These are phyloP conservation scores for Colletotrichum shisoi DNA, from an alignment of 2,329 filamentous ascomycete species.

Conservation along the genomic window DNA sequence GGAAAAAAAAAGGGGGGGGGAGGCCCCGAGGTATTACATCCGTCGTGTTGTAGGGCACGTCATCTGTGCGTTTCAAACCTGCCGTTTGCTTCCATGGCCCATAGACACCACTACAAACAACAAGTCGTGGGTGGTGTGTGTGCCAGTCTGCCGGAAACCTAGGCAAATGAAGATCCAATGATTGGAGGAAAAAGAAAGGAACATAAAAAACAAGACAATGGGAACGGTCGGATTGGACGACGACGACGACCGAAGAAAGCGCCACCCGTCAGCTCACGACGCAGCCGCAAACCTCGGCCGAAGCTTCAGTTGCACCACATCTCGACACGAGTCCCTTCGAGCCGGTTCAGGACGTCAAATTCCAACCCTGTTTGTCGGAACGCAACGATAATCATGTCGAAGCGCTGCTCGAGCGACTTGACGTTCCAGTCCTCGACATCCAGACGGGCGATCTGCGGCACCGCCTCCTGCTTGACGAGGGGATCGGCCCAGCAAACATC, in stretches of 20 bases:
- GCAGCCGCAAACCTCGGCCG: constrained; percentile 25
- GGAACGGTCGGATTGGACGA: neutral
- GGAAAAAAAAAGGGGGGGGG: constrained; percentile 2
- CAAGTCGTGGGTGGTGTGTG: neutral
- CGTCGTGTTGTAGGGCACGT: neutral
- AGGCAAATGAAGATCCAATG: neutral
- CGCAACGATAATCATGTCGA: constrained; percentile 56
- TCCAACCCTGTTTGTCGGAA: constrained; percentile 55
- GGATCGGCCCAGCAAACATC: constrained; percentile 57
- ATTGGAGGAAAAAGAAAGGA: constrained; percentile 12
- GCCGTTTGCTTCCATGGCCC: constrained; percentile 19
- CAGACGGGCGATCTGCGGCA: constrained; percentile 53
- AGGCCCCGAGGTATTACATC: constrained; percentile 25
- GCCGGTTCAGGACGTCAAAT: constrained; percentile 49
- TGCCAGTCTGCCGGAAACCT: constrained; percentile 3
- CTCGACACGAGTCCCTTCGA: constrained; percentile 50
- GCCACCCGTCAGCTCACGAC: constrained; percentile 13
- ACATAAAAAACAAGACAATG: neutral
- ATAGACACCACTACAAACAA: constrained; percentile 23
- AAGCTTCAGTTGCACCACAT: constrained; percentile 49
- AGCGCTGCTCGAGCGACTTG: constrained; percentile 48
- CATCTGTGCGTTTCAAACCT: constrained; percentile 9
- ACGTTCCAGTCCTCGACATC: constrained; percentile 51
- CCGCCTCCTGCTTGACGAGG: constrained; percentile 52
- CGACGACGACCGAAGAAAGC: constrained; percentile 4